A percentile compares a stretch with the other conserved stretches of the same genome.
Conservation (phyloP, 2,329 filamentous ascomycete species). For the Arachnomyces sp. region DNA sequence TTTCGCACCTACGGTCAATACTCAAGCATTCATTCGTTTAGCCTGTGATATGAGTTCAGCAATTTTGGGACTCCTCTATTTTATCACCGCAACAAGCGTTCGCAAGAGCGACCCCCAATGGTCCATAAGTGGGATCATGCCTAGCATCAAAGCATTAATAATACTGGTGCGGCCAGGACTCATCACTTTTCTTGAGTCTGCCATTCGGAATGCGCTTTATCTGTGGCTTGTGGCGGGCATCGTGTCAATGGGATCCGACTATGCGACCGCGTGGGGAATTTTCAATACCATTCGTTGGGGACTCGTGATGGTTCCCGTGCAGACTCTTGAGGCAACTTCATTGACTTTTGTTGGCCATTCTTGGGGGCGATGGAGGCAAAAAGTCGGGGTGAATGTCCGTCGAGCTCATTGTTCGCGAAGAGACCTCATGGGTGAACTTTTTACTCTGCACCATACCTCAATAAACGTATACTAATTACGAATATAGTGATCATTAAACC, state of each 20-base stretch:
- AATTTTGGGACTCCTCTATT: slow-evolving; percentile 51
- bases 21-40: slow-evolving; percentile 56
- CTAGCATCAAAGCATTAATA: slow-evolving; percentile 38
- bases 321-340: slow-evolving; percentile 56
- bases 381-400: slow-evolving; percentile 21
- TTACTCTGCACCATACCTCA: not conserved
- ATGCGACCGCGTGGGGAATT: slow-evolving; percentile 64
- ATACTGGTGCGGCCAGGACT: slow-evolving; percentile 50
- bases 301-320: slow-evolving; percentile 63
- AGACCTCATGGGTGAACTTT: slow-evolving; percentile 25
- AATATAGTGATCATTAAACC: slow-evolving; percentile 40
- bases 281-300: slow-evolving; percentile 70
- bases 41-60: slow-evolving; percentile 52
- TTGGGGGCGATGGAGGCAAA: slow-evolving; percentile 49
- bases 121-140: slow-evolving; percentile 19
- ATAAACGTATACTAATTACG: not conserved
- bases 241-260: slow-evolving; percentile 53
- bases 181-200: slow-evolving; percentile 56
- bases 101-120: slow-evolving; percentile 6
- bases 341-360: slow-evolving; percentile 58
- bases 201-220: slow-evolving; percentile 59
- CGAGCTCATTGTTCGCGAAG: slow-evolving; percentile 22
- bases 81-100: slow-evolving; percentile 39
- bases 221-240: slow-evolving; percentile 62
- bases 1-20: slow-evolving; percentile 50